A percentile compares a stretch with the other conserved stretches of the same genome.
These are phyloP conservation scores for Coemansia sp. DNA, from an alignment of 192 early-diverging fungal species.

Conservation along the genomic window DNA sequence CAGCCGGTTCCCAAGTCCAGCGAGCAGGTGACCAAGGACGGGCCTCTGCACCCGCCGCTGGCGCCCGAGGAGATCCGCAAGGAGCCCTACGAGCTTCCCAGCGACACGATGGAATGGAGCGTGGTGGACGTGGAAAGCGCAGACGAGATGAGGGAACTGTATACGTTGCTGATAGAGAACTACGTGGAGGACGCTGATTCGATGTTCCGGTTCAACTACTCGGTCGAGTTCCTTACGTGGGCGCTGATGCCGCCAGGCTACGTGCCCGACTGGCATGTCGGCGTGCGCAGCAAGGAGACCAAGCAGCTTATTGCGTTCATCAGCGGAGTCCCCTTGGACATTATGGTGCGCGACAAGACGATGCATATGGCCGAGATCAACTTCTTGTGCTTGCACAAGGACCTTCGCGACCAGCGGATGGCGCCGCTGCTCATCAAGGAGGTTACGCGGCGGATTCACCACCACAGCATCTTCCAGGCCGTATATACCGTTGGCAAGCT, in stretches of 20 bases:
- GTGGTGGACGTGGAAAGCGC: conserved; percentile 74
- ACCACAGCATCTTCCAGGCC: conserved; percentile 95
- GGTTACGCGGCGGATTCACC: conserved; percentile 88
- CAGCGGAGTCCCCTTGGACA: conserved; percentile 83
- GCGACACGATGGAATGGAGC: conserved; percentile 84
- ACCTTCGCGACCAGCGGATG: conserved; percentile 88
- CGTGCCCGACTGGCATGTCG: conserved; percentile 85
- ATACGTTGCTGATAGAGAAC: conserved; percentile 83
- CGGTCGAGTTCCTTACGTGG: conserved; percentile 90
- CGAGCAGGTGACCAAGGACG: conserved; percentile 70
- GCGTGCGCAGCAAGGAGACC: conserved; percentile 71
- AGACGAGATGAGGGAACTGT: conserved; percentile 79
- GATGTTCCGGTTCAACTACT: conserved; percentile 96
- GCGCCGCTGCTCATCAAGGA: conserved; percentile 97
- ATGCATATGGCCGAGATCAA: conserved; percentile 93
- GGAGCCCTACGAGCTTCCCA: conserved; percentile 80
- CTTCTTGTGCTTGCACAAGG: conserved; percentile 96
- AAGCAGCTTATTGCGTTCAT: conserved; percentile 94
- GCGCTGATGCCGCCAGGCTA: conserved; percentile 92
- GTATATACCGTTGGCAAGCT: conserved; percentile 92
- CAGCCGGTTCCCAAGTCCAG: conserved; percentile 89
- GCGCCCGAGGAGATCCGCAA: conserved; percentile 72
- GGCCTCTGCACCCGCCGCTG: conserved; percentile 77
- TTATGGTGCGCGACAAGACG: conserved; percentile 64
- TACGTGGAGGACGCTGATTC: conserved; percentile 98